Conservation (phyloP, 2,329 filamentous ascomycete genomes). For the Colletotrichum somersetense region DNA sequence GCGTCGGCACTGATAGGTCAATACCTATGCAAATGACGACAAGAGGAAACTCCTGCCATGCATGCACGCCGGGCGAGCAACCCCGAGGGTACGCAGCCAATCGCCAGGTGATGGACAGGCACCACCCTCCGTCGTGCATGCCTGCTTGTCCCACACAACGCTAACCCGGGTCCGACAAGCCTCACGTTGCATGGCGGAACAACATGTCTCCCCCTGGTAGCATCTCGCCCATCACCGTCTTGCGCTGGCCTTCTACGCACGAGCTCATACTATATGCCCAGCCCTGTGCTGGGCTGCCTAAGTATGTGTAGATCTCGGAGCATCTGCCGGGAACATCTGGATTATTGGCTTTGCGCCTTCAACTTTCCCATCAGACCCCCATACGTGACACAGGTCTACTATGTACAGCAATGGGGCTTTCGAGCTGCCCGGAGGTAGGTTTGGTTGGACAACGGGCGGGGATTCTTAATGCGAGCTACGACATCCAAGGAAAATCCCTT, state of each 20-base stretch:
- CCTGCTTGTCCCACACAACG: slow-evolving; percentile 34
- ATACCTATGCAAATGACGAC: slow-evolving; percentile 11
- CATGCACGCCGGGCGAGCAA: slow-evolving; percentile 40
- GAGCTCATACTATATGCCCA: not conserved
- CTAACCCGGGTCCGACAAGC: slow-evolving; percentile 31
- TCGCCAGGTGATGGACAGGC: slow-evolving; percentile 29
- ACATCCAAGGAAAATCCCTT: slow-evolving; percentile 22
- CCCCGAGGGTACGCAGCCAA: slow-evolving; percentile 35
- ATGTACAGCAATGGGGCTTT: not conserved
- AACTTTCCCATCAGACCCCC: slow-evolving; percentile 21
- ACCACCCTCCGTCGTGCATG: slow-evolving; percentile 35
- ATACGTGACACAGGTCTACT: slow-evolving; percentile 1
- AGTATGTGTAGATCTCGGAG: slow-evolving; percentile 5
- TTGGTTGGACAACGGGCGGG: slow-evolving; percentile 13
- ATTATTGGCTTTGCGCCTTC: slow-evolving; percentile 18
- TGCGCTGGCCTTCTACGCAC: slow-evolving; percentile 11
- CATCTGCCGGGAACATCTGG: slow-evolving; percentile 10
- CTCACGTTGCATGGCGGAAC: slow-evolving; percentile 26
- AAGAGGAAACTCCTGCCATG: slow-evolving; percentile 14
- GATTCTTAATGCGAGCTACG: not conserved
- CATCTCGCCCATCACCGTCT: slow-evolving; percentile 9
- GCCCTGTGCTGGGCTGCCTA: slow-evolving; percentile 20
- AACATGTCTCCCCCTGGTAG: slow-evolving; percentile 27
- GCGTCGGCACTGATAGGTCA: slow-evolving; percentile 6
- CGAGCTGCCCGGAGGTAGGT: not conserved